Evolutionary conservation across 208 protist species (phyloP).

Genomic region (Zelonia costaricensis): DNA sequence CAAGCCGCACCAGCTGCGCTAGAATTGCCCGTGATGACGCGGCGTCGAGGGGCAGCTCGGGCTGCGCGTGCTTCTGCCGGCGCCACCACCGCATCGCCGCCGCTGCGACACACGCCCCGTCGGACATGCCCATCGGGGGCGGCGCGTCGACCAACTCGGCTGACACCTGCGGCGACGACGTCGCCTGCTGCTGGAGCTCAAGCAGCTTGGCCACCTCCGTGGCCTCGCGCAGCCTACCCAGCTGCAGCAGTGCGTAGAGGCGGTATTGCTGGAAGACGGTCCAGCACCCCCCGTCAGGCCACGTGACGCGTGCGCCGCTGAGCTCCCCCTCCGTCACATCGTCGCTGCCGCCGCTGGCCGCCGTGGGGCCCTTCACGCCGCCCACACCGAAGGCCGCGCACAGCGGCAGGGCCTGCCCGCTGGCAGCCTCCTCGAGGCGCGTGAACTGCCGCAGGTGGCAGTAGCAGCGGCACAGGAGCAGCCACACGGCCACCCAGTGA

Average conservation of each 20-base stretch:
- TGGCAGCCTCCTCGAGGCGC: constrained; percentile 20
- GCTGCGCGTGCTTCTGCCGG: not conserved
- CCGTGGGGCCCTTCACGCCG: not conserved
- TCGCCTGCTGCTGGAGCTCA: not conserved
- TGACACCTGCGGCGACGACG: not conserved
- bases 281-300: not conserved
- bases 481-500: constrained; percentile 25
- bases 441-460: constrained; percentile 16
- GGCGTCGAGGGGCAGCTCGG: not conserved
- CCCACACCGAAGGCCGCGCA: constrained; percentile 21
- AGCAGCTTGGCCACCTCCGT: constrained; percentile 5
- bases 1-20: constrained; percentile 2
- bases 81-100: constrained; percentile 27
- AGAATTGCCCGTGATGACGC: too few relatives aligned
- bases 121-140: constrained; percentile 9
- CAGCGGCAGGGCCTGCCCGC: constrained; percentile 15
- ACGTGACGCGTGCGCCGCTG: too few relatives aligned
- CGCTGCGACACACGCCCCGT: constrained; percentile 11
- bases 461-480: constrained; percentile 33
- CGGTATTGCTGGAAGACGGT: constrained; percentile 24
- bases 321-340: too few relatives aligned
- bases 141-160: not conserved
- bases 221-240: constrained; percentile 26
- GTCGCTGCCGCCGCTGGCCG: not conserved
- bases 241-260: constrained; percentile 23